Conservation (phyloP, 2,329 filamentous ascomycete genomes). For the Zopfia rhizophila region DNA sequence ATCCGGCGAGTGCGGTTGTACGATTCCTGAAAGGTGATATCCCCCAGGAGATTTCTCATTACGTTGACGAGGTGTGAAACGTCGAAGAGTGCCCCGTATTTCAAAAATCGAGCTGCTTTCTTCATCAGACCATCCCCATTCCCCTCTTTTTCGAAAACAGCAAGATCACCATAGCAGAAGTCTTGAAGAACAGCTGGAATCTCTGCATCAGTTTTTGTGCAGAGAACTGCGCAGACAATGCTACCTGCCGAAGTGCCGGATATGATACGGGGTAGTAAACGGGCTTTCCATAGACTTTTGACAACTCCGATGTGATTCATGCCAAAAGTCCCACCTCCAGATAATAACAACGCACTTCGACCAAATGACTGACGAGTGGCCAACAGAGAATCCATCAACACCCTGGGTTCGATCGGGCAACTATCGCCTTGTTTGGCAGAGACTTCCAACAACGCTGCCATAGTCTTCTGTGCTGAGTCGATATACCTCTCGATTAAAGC, state of each 20-base stretch:
- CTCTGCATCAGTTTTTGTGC: slow-evolving; percentile 80
- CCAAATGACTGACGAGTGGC: slow-evolving; percentile 82
- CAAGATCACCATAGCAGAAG: slow-evolving; percentile 82
- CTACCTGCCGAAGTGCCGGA: slow-evolving; percentile 89
- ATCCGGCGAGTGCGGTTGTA: slow-evolving; percentile 94
- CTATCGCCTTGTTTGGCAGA: slow-evolving; percentile 60
- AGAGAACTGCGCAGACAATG: slow-evolving; percentile 84
- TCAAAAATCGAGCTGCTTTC: slow-evolving; percentile 77
- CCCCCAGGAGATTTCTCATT: slow-evolving; percentile 82
- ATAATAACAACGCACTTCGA: slow-evolving; percentile 83
- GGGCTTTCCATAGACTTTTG: slow-evolving; percentile 79
- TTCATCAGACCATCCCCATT: slow-evolving; percentile 71
- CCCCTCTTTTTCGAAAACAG: slow-evolving; percentile 76
- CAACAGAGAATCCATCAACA: slow-evolving; percentile 74
- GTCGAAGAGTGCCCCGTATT: slow-evolving; percentile 85
- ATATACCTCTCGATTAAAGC: slow-evolving; percentile 88
- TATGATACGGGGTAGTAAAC: slow-evolving; percentile 83
- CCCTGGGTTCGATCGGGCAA: slow-evolving; percentile 67
- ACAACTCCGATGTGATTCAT: slow-evolving; percentile 93
- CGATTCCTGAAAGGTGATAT: slow-evolving; percentile 94
- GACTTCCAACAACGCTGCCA: slow-evolving; percentile 75
- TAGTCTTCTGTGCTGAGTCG: slow-evolving; percentile 77
- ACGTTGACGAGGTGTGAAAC: slow-evolving; percentile 83
- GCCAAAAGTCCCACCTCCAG: slow-evolving; percentile 87
- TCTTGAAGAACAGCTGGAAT: slow-evolving; percentile 74